phyloP scores from a whole-genome alignment of 306 rosid genomes.

The Astragalus glycyphyllos region DNA sequence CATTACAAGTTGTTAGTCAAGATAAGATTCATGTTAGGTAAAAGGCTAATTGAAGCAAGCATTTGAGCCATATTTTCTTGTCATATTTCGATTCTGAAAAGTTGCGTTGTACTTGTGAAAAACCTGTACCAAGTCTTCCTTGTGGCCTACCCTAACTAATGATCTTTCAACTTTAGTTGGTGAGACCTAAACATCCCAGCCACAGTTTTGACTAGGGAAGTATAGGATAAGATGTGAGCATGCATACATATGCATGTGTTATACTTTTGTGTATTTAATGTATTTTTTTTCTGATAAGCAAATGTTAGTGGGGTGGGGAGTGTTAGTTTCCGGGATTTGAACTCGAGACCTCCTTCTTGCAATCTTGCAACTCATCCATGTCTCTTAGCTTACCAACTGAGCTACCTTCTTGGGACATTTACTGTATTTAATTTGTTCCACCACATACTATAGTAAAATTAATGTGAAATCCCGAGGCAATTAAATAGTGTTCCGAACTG shows the following conservation, averaged over 20 bases:
- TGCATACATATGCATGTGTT: neutral
- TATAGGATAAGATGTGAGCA: neutral
- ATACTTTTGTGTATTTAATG: neutral
- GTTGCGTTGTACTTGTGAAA: conserved; percentile 17
- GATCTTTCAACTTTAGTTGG: conserved; percentile 41
- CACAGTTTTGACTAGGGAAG: conserved; percentile 25
- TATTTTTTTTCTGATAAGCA: too few species aligned
- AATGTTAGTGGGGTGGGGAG: too few species aligned
- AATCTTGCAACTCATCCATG: too few species aligned
- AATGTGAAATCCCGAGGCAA: too few species aligned
- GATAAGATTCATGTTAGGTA: neutral
- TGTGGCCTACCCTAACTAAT: conserved; percentile 26
- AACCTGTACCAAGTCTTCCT: conserved; percentile 26
- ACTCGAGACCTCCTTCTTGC: too few species aligned
- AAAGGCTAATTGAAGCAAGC: conserved; percentile 28
- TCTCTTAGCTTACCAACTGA: too few species aligned
- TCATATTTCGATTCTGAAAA: conserved; percentile 20
- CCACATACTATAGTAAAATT: too few species aligned
- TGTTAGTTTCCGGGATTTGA: too few species aligned
- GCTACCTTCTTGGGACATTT: too few species aligned
- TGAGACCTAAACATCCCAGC: conserved; percentile 31
- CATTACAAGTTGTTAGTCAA: conserved; percentile 36
- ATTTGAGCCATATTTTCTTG: neutral
- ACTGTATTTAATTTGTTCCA: too few species aligned
- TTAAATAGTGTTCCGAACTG: too few species aligned